Base-by-base conservation (phyloP, 495 filamentous ascomycete species). In the Recurvomyces mirabilis region DNA sequence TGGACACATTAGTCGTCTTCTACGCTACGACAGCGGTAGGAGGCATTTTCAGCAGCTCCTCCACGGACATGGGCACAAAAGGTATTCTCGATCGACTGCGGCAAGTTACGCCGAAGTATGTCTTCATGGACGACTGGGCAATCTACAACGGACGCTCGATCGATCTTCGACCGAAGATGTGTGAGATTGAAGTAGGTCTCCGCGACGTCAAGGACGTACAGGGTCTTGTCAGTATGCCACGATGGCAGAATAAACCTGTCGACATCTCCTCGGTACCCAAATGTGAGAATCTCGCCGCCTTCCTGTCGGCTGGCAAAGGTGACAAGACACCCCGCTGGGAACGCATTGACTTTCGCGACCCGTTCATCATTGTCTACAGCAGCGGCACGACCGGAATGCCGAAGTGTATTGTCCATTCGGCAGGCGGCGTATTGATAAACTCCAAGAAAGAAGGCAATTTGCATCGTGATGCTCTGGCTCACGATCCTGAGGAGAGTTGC, bases 81-180 rank as follows among this genome's bases (percentile, higher is more conserved):
- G 84, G 84, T 0, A 74, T 91, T 9, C 56, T 91, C 51, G 81
- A 88, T 60, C 67, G 84, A 19, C 61, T 83, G 40, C 60, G 76
- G 34, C 82, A 88, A 64, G 73, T 87, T 29, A 67, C 77, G 55
- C 84, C 82, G 24, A 70, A 69, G 57, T 81, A 71, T 51, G 61
- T 91, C 20, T 88, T 91, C 54, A 73, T 86, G 63, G 84, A 91
- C 48, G 84, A 91, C 53, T 70, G 67, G 13, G 72, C 83, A 1
- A 63, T 88, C 15, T 91, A 91, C 52, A 91, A 88, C 55, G 81
- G 81, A 12, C 83, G 82, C 61, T 70, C 62, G 4, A 68, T 82
- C 12, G 84, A 88, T 55, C 60, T 91, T 18, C 70, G 80, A 18
- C 47, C 59, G 1, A 91, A 88, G 61, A 87, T 91, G 63, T 54